A percentile compares a stretch with the other conserved stretches of the same genome.
phyloP scores from a whole-genome alignment of 805 yeast species.

The Candida alai region DNA sequence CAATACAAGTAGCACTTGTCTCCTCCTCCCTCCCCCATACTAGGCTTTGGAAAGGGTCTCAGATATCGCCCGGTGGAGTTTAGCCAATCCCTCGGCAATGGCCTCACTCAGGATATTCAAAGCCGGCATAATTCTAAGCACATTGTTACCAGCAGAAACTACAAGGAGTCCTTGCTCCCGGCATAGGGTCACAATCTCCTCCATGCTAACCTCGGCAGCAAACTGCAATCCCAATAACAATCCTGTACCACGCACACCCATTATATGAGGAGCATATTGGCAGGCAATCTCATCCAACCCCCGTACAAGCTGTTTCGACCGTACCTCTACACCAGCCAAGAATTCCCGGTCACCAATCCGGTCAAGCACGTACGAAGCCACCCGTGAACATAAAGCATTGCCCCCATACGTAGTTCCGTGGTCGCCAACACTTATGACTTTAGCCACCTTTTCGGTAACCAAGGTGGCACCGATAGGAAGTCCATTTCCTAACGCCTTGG shows the following conservation, averaged over 20 bases:
- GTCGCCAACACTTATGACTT: conserved; percentile 78
- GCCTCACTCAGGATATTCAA: conserved; percentile 72
- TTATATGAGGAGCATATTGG: conserved; percentile 57
- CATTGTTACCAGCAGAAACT: conserved; percentile 90
- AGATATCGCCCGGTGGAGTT: no score
- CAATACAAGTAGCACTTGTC: no score
- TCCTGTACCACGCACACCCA: conserved; percentile 83
- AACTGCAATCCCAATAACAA: conserved; percentile 83
- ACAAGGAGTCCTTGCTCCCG: conserved; percentile 78
- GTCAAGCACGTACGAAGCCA: conserved; percentile 73
- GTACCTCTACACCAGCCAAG: conserved; percentile 53
- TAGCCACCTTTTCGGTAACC: conserved; percentile 76
- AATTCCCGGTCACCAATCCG: conserved; percentile 60
- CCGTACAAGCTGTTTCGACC: conserved; percentile 53
- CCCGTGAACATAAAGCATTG: conserved; percentile 84
- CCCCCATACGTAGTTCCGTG: conserved; percentile 99
- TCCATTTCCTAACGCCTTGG: conserved; percentile 96
- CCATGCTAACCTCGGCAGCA: conserved; percentile 49
- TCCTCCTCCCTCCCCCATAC: no score
- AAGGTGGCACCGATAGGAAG: conserved; percentile 94
- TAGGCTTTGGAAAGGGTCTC: no score
- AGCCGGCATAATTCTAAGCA: conserved; percentile 89
- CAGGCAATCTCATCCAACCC: conserved; percentile 49
- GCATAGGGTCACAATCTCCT: conserved; percentile 60
- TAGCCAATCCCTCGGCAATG: conserved; percentile 72